Base-by-base conservation (phyloP, 2,329 filamentous ascomycete genomes). In the Fonsecaea erecta region DNA sequence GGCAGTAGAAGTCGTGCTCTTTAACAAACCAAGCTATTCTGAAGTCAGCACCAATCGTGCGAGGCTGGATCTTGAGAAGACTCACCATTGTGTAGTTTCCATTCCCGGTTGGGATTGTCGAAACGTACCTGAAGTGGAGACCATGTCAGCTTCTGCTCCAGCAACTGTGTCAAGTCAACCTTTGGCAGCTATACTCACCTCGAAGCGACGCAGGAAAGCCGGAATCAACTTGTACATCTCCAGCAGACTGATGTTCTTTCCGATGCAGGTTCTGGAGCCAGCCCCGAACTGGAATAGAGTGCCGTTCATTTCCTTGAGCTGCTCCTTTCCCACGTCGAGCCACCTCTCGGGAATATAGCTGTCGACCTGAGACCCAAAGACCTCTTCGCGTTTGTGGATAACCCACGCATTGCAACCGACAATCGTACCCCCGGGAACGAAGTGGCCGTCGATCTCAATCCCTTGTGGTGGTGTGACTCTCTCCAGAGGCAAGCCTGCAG, bases 321-420 rank as follows among this genome's bases (percentile, higher is more conserved):
- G 78, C 7, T 77, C 77, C 0, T 61, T 62, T 16, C 52, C 51
- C 24, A 59, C 90, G 92, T 84, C 80, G 3, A 84, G 72, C 83
- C 90, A 93, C 51, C 90, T 77, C 76, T 93, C 90, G 0, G 90
- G 90, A 12, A 87, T 78, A 74, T 85, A 94, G 0, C 74, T 76
- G 52, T 92, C 86, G 0, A 86, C 85, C 66, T 93, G 87, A 0
- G 80, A 74, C 1, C 90, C 90, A 71, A 91, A 94, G 32, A 93
- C 80, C 61, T 88, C 86, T 4, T 83, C 81, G 1, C 87, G 83
- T 2, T 88, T 84, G 72, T 93, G 90, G 35, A 93, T 80, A 16
- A 92, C 86, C 90, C 90, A 93, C 0, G 90, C 86, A 59, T 86
- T 91, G 74, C 87, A 90, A 6, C 90, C 90, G 0, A 92, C 89